Conservation (phyloP, 169 alveolate species). For the Cryptosporidium canis region DNA sequence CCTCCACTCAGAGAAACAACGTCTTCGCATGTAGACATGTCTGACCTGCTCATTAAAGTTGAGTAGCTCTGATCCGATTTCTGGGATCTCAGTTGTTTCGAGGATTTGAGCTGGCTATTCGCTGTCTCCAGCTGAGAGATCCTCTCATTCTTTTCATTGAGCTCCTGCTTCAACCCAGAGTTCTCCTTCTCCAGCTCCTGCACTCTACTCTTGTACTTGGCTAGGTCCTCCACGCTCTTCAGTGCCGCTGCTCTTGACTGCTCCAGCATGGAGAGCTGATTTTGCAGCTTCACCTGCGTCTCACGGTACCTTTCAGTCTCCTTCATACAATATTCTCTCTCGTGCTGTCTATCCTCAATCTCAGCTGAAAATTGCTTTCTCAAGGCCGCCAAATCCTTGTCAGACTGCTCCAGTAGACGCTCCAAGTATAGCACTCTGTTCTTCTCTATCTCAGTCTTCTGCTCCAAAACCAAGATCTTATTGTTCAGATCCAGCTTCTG, state of each 20-base stretch:
- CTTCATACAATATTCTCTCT: constrained; percentile 64
- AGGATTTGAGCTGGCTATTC: background rate
- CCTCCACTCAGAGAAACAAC: background rate
- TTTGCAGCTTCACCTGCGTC: constrained; percentile 30
- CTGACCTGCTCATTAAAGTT: constrained; percentile 12
- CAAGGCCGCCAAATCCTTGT: constrained; percentile 33
- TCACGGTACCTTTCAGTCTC: constrained; percentile 68
- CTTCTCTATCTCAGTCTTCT: constrained; percentile 33
- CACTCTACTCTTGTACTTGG: background rate
- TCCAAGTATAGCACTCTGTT: constrained; percentile 46
- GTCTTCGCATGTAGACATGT: constrained; percentile 48
- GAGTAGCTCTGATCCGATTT: background rate
- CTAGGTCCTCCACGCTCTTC: constrained; percentile 1
- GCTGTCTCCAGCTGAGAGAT: constrained; percentile 31
- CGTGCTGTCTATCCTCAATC: constrained; percentile 68
- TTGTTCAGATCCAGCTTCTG: constrained; percentile 23
- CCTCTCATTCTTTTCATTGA: background rate
- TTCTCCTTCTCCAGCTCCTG: constrained; percentile 17
- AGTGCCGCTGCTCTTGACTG: background rate
- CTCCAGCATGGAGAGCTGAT: constrained; percentile 28
- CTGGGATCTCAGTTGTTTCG: background rate
- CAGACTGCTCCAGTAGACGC: constrained; percentile 53
- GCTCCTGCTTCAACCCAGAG: constrained; percentile 15
- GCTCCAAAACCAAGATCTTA: constrained; percentile 47
- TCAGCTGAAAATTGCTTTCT: constrained; percentile 71